phyloP scores from a whole-genome alignment of 257 asterid species.

The Jacaranda copaia region DNA sequence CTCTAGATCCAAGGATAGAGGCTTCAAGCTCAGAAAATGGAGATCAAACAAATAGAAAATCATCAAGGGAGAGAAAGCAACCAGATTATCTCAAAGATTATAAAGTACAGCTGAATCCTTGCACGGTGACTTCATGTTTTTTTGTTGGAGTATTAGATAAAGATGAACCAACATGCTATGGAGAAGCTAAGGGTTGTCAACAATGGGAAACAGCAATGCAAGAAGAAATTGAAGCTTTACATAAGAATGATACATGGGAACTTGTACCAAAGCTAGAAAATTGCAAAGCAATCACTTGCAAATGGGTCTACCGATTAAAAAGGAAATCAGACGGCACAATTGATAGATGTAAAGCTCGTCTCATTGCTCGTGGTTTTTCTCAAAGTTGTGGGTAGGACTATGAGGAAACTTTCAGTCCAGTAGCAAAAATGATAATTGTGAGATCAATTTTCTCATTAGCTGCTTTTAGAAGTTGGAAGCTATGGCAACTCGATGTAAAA shows the following conservation, averaged over 20 bases:
- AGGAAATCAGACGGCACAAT: not conserved
- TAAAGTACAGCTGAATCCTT: not conserved
- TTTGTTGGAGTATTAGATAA: not conserved
- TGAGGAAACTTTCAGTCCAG: not conserved
- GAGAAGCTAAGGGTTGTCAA: conserved; percentile 18
- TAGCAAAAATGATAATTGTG: not conserved
- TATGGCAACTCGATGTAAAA: conserved; percentile 9
- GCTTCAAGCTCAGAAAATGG: not conserved
- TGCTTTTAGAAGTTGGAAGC: no score
- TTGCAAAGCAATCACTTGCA: conserved; percentile 15
- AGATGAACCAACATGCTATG: conserved; percentile 14
- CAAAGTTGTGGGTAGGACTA: not conserved
- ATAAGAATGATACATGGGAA: conserved; percentile 18
- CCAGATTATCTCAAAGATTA: conserved; percentile 18
- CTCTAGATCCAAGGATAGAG: not conserved
- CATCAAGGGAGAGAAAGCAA: conserved; percentile 11
- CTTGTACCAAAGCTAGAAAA: not conserved
- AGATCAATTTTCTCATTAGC: not conserved
- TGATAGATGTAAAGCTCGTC: not conserved
- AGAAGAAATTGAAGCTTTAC: conserved; percentile 24
- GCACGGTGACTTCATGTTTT: not conserved
- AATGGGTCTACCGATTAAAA: conserved; percentile 33
- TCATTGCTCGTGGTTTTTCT: not conserved
- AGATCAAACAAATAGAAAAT: not conserved
- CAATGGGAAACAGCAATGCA: conserved; percentile 21